Percentiles rank a stretch among this genome's conserved stretches.
These are phyloP conservation scores for Hysterangium stoloniferum DNA, from an alignment of 768 basidiomycete genomes.

Conservation along the genomic window DNA sequence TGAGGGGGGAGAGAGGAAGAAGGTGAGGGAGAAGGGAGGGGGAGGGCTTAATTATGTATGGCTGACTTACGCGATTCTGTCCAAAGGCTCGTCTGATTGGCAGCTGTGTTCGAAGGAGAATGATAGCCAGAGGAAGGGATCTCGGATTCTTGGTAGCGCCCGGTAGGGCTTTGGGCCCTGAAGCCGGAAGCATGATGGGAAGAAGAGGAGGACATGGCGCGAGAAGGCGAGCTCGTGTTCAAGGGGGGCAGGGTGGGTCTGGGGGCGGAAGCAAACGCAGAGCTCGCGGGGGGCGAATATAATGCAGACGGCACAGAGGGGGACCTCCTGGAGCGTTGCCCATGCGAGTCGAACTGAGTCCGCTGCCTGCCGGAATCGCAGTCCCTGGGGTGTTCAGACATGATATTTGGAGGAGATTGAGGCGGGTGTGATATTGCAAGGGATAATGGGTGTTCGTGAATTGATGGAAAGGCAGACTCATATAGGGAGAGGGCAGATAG, in stretches of 20 bases:
- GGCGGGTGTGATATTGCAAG: too few relatives aligned
- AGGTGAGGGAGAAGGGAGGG: too few relatives aligned
- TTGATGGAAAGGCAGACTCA: neutral
- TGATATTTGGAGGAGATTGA: neutral
- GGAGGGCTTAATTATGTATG: neutral
- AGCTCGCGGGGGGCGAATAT: conserved; percentile 21
- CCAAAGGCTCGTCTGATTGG: neutral
- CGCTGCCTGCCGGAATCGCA: neutral
- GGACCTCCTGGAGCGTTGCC: neutral
- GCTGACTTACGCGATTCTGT: too few relatives aligned
- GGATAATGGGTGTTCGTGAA: neutral
- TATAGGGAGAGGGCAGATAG: neutral
- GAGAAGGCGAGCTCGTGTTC: conserved; percentile 47
- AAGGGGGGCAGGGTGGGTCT: conserved; percentile 54
- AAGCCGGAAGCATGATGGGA: conserved; percentile 12
- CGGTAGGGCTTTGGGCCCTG: conserved; percentile 27
- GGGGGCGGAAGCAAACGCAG: conserved; percentile 29
- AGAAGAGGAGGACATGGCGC: conserved; percentile 34
- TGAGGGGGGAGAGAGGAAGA: neutral
- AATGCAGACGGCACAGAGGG: neutral
- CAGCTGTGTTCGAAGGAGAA: neutral
- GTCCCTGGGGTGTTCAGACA: neutral
- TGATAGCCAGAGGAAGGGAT: conserved; percentile 2
- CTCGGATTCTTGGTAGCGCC: conserved; percentile 32
- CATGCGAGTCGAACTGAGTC: neutral